These are phyloP conservation scores for Chenopodium quinoa DNA, from an alignment of 148 eudicot species.

Conservation along the genomic window DNA sequence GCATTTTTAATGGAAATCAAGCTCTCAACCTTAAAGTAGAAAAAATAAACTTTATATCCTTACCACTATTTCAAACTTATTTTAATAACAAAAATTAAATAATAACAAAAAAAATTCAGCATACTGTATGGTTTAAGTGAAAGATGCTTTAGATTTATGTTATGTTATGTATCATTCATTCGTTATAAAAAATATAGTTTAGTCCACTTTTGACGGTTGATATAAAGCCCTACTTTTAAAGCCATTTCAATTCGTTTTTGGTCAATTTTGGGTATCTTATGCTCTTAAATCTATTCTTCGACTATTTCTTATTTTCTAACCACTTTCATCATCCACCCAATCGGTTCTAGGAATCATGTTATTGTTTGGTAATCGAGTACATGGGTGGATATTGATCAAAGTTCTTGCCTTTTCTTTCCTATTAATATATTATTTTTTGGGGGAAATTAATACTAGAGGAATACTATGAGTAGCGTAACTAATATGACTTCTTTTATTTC, in stretches of 20 bases:
- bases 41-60: too few species aligned
- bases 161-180: constrained; percentile 2
- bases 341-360: neutral
- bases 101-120: too few species aligned
- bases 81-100: too few species aligned
- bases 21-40: too few species aligned
- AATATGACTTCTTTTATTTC: too few species aligned
- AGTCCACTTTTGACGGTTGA: constrained; percentile 5
- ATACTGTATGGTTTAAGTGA: neutral
- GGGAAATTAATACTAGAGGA: too few species aligned
- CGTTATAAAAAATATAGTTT: neutral
- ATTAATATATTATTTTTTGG: too few species aligned
- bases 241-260: neutral
- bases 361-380: neutral
- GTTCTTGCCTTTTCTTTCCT: neutral
- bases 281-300: neutral
- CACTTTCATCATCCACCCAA: constrained; percentile 6
- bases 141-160: neutral
- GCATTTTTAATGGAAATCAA: too few species aligned
- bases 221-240: neutral
- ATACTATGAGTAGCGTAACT: too few species aligned
- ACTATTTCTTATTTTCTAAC: neutral
- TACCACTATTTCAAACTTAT: too few species aligned
- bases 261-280: constrained; percentile 14
- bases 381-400: neutral